Evolutionary conservation across 257 asterid genomes (phyloP).

Genomic region (Jasminum sambac): DNA sequence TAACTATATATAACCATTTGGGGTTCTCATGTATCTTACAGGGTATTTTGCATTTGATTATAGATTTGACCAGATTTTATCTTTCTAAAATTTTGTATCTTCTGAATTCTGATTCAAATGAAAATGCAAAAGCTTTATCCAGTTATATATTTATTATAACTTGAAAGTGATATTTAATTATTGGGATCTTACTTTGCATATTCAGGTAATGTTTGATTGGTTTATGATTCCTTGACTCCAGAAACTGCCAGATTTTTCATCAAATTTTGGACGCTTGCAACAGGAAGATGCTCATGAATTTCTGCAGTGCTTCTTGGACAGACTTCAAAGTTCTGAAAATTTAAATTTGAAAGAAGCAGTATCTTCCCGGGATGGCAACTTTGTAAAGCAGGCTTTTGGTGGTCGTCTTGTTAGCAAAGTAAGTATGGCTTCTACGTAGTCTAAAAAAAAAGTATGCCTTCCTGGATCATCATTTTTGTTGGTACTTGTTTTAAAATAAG

Average conservation of each 20-base stretch:
- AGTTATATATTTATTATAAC: not conserved
- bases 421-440: too few species aligned
- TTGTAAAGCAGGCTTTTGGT: slow-evolving; percentile 74
- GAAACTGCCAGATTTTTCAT: slow-evolving; percentile 62
- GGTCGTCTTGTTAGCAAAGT: slow-evolving; percentile 83
- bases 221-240: slow-evolving; percentile 46
- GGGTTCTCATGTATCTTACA: not conserved
- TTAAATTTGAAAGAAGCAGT: slow-evolving; percentile 9
- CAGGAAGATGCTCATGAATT: slow-evolving; percentile 96
- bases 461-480: not conserved
- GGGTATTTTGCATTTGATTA: slow-evolving; percentile 6
- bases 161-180: not conserved
- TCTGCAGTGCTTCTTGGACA: slow-evolving; percentile 79
- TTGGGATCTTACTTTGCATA: not conserved
- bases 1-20: not conserved
- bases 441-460: too few species aligned
- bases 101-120: slow-evolving; percentile 4
- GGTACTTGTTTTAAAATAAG: not conserved
- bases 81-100: not conserved
- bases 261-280: slow-evolving; percentile 55
- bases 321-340: slow-evolving; percentile 52
- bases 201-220: slow-evolving; percentile 3
- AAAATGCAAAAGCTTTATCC: not conserved
- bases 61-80: not conserved
- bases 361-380: slow-evolving; percentile 37